These are phyloP conservation scores for Colletotrichum navitas DNA, from an alignment of 2,329 filamentous ascomycete genomes.

Conservation along the genomic window DNA sequence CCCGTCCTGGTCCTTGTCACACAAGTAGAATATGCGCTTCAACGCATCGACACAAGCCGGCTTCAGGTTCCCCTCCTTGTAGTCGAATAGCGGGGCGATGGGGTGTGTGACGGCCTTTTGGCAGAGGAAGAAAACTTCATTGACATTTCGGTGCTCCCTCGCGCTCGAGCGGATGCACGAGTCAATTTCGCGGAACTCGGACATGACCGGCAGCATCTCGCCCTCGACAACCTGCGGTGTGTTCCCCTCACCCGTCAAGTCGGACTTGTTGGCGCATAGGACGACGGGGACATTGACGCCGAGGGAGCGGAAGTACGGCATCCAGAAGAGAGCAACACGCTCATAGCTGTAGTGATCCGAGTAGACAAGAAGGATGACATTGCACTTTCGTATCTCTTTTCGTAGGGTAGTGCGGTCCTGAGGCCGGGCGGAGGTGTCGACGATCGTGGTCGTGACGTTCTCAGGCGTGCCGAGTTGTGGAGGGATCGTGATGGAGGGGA, in stretches of 20 bases:
- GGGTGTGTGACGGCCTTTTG: slow-evolving; percentile 98
- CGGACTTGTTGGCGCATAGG: slow-evolving; percentile 97
- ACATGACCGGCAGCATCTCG: slow-evolving; percentile 98
- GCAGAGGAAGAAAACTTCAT: slow-evolving; percentile 96
- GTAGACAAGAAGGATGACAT: slow-evolving; percentile 96
- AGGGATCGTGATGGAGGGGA: slow-evolving; percentile 95
- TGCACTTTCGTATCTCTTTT: slow-evolving; percentile 95
- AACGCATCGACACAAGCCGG: slow-evolving; percentile 89
- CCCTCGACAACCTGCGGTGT: slow-evolving; percentile 91
- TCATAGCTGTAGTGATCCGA: slow-evolving; percentile 99
- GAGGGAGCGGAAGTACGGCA: slow-evolving; percentile 96
- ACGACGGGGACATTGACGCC: slow-evolving; percentile 99
- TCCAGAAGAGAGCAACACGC: slow-evolving; percentile 95
- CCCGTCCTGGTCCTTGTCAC: slow-evolving; percentile 96
- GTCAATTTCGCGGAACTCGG: slow-evolving; percentile 98
- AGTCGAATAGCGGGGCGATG: slow-evolving; percentile 95
- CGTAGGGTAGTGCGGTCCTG: slow-evolving; percentile 91
- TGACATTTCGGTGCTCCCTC: slow-evolving; percentile 91
- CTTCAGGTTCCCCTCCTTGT: slow-evolving; percentile 91
- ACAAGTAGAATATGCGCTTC: slow-evolving; percentile 93
- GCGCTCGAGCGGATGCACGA: slow-evolving; percentile 96
- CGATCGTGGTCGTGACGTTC: slow-evolving; percentile 96
- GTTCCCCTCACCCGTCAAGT: slow-evolving; percentile 79
- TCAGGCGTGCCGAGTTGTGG: slow-evolving; percentile 93
- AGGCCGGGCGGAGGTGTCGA: slow-evolving; percentile 95